phyloP scores from a whole-genome alignment of 495 filamentous ascomycete genomes.

The Aspergillus olivimuriae region DNA sequence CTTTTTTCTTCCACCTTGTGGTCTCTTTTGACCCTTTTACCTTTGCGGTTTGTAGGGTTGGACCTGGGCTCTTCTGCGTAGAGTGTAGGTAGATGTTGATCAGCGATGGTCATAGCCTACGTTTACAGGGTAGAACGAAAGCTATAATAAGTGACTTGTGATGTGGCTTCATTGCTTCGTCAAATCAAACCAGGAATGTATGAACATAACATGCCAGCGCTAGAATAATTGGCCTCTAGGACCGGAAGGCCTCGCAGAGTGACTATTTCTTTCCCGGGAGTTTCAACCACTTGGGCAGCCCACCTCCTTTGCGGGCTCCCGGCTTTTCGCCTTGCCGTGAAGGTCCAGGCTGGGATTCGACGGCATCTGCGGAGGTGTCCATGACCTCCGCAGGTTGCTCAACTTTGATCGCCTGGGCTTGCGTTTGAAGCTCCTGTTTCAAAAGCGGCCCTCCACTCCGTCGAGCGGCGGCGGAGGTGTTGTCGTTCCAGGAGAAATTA shows the following conservation, averaged over 20 bases:
- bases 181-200: too few relatives aligned
- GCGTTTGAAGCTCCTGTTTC: constrained; percentile 57
- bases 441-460: constrained; percentile 41
- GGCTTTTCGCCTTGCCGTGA: constrained; percentile 28
- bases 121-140: too few relatives aligned
- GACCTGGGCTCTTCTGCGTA: too few relatives aligned
- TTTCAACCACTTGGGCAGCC: constrained; percentile 67
- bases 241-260: background rate
- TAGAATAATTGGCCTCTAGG: background rate
- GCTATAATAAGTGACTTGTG: too few relatives aligned
- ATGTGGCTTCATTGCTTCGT: too few relatives aligned
- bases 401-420: constrained; percentile 61
- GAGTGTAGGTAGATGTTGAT: too few relatives aligned
- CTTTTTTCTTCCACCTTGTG: too few relatives aligned
- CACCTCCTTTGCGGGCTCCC: constrained; percentile 40
- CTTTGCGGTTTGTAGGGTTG: too few relatives aligned
- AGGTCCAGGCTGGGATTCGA: constrained; percentile 17
- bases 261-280: constrained; percentile 50
- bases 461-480: constrained; percentile 38
- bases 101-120: too few relatives aligned
- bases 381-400: constrained; percentile 36
- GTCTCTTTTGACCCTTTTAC: too few relatives aligned
- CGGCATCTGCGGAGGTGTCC: constrained; percentile 38
- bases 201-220: too few relatives aligned
- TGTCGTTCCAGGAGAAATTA: constrained; percentile 71